phyloP scores from a whole-genome alignment of 805 yeast species.

The Candida sonorensis region DNA sequence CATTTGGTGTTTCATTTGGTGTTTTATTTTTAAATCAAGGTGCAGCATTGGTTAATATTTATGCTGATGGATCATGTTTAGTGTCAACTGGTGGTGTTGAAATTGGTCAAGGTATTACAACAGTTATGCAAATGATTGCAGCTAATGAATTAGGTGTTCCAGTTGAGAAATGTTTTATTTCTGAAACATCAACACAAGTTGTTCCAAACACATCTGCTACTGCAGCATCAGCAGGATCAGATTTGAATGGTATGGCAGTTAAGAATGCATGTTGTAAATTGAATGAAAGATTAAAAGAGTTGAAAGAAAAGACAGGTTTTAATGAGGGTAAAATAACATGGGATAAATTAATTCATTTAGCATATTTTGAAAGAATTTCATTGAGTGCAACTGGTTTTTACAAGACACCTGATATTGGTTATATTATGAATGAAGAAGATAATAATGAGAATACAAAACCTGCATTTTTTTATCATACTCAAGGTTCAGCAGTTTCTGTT shows the following conservation, averaged over 20 bases:
- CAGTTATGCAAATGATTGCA: constrained; percentile 42
- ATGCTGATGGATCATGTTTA: constrained; percentile 39
- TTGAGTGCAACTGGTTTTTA: constrained; percentile 43
- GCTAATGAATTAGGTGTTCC: constrained; percentile 37
- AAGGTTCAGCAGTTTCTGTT: constrained; percentile 35
- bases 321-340: constrained; percentile 34
- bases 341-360: constrained; percentile 33
- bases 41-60: constrained; percentile 40
- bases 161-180: constrained; percentile 33
- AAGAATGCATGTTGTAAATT: constrained; percentile 39
- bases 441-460: constrained; percentile 38
- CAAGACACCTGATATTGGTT: constrained; percentile 44
- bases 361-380: constrained; percentile 39
- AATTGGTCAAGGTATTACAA: constrained; percentile 43
- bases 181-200: constrained; percentile 40
- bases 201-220: constrained; percentile 44
- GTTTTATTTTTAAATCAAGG: constrained; percentile 40
- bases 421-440: constrained; percentile 31
- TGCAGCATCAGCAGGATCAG: constrained; percentile 44
- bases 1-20: constrained; percentile 43
- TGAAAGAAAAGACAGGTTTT: constrained; percentile 28
- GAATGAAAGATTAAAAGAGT: constrained; percentile 34
- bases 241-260: constrained; percentile 44
- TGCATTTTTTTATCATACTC: constrained; percentile 40
- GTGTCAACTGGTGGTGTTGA: constrained; percentile 44